Percentiles rank a stretch among this genome's conserved stretches.
Conservation (phyloP, 495 filamentous ascomycete genomes). For the Xylaria acuta region DNA sequence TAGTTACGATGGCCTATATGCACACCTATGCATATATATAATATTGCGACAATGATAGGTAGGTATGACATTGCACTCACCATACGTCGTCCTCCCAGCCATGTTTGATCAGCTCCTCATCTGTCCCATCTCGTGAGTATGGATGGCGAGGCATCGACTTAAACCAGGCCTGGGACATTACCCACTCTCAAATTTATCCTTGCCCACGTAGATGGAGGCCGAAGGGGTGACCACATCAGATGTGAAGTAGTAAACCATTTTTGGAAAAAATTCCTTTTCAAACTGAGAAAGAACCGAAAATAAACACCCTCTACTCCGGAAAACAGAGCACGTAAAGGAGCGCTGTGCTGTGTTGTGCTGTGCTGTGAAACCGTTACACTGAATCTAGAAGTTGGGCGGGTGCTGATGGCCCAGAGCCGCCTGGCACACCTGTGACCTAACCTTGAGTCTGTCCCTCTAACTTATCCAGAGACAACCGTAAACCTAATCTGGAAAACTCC, state of each 20-base stretch:
- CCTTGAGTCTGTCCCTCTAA: background rate
- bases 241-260: conserved; percentile 96
- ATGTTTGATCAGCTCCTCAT: conserved; percentile 93
- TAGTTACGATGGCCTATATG: background rate
- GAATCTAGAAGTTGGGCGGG: background rate
- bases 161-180: conserved; percentile 27
- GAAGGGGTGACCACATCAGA: conserved; percentile 74
- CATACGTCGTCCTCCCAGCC: conserved; percentile 96
- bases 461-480: background rate
- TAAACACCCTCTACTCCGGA: background rate
- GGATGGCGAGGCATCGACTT: conserved; percentile 25
- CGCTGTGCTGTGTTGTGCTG: background rate
- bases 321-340: background rate
- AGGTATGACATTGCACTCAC: conserved; percentile 53
- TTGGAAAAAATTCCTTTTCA: background rate
- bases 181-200: conserved; percentile 98
- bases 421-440: background rate
- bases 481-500: background rate
- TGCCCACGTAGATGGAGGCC: conserved; percentile 93
- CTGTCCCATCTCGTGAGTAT: conserved; percentile 57
- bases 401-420: background rate
- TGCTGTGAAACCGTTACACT: conserved; percentile 4
- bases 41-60: background rate
- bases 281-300: conserved; percentile 1
- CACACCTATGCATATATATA: background rate